Evolutionary conservation across 2,329 filamentous ascomycete species (phyloP), one percentile per base, ranked within the genome.

Genomic region (Lomentospora prolificans): DNA sequence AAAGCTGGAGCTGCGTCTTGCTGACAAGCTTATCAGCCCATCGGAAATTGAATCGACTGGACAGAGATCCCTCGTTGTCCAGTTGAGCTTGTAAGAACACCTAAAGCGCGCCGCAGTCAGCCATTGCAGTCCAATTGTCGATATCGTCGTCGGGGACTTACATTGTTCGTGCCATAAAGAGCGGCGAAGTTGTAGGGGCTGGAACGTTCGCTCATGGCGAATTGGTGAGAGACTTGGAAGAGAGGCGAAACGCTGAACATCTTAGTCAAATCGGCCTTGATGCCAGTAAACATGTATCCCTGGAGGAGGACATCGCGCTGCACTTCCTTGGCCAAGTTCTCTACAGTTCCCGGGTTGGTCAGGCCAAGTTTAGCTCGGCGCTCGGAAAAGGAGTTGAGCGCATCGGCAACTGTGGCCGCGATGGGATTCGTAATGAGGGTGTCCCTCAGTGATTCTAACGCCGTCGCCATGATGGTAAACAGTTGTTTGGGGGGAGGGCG

Each of bases 181-280:
- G 89, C 89, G 63, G 90, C 89, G 74, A 97, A 96, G 56, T 89
- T 90, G 74, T 99, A 99, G 36, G 94, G 94, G 69, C 91, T 91
- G 70, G 95, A 79, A 63, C 87, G 85, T 73, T 96, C 90, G 64
- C 94, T 92, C 82, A 96, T 89, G 56, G 92, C 87, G 71, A 99
- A 94, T 64, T 94, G 89, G 76, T 99, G 94, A 62, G 92, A 96
- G 64, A 96, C 88, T 75, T 97, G 92, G 80, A 99, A 99, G 63
- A 97, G 77, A 57, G 94, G 94, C 57, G 85, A 83, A 70, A 95
- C 83, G 80, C 90, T 94, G 75, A 97, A 95, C 68, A 90, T 85
- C 80, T 96, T 97, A 69, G 90, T 96, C 69, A 97, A 78, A 73
- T 99, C 94, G 70, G 92, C 95, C 69, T 92, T 89, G 71, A 99